Percentiles rank a stretch among this genome's conserved stretches.
These are phyloP conservation scores for Xylaria acuta DNA, from an alignment of 495 filamentous ascomycete species.

Conservation along the genomic window DNA sequence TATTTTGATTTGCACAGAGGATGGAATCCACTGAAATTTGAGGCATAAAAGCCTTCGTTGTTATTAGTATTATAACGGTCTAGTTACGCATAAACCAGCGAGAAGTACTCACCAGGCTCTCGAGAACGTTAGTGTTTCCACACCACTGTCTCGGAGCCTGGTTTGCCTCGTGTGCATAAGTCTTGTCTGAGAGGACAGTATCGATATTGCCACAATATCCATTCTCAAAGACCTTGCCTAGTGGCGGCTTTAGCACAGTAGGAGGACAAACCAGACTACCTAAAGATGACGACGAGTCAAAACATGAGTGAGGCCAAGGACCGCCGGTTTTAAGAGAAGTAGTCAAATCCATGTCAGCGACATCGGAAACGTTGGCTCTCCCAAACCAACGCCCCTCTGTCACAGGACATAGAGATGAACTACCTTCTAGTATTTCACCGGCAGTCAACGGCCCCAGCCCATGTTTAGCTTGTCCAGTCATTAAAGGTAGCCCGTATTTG, in stretches of 20 bases:
- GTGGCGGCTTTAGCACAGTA: background rate
- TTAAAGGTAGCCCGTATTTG: background rate
- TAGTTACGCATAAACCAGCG: background rate
- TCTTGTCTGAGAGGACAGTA: background rate
- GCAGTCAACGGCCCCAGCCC: background rate
- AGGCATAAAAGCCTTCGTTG: background rate
- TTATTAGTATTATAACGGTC: background rate
- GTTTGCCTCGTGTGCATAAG: background rate
- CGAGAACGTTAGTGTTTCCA: background rate
- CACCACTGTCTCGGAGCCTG: background rate
- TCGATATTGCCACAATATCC: background rate
- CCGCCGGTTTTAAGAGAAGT: background rate
- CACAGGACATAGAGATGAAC: background rate
- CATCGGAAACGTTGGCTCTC: background rate
- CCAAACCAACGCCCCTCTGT: background rate
- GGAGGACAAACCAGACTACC: background rate
- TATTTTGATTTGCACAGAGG: background rate
- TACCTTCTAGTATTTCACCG: background rate
- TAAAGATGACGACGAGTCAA: background rate
- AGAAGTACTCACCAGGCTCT: background rate
- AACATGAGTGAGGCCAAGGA: background rate
- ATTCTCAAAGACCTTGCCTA: background rate
- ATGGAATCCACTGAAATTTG: background rate
- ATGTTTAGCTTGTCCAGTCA: background rate
- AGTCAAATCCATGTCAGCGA: background rate